Conservation (phyloP, 2,329 filamentous ascomycete genomes). For the Neonectria magnoliae region DNA sequence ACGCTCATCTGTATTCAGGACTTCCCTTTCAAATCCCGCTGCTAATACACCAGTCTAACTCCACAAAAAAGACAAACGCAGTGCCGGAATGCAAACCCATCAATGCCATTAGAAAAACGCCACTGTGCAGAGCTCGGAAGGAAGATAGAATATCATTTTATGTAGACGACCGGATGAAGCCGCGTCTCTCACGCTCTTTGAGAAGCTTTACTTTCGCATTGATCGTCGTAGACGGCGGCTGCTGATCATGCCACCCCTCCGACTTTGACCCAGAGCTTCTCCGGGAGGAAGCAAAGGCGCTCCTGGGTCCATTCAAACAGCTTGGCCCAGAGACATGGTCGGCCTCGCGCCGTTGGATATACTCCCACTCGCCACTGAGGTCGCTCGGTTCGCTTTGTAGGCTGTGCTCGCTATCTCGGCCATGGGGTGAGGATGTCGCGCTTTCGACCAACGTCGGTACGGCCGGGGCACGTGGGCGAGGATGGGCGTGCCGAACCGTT, state of each 20-base stretch:
- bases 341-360: constrained; percentile 25
- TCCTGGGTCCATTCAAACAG: not conserved
- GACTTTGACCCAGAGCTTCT: not conserved
- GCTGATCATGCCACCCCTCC: constrained; percentile 4
- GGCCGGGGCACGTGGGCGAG: constrained; percentile 10
- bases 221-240: not conserved
- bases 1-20: not conserved
- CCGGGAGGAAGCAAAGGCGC: not conserved
- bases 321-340: not conserved
- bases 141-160: not conserved
- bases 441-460: not conserved
- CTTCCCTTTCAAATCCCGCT: not conserved
- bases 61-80: not conserved
- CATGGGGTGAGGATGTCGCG: not conserved
- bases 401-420: constrained; percentile 5
- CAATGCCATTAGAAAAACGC: not conserved
- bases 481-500: constrained; percentile 33
- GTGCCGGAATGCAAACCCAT: not conserved
- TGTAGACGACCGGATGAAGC: constrained; percentile 4
- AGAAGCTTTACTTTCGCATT: constrained; percentile 2
- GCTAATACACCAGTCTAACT: not conserved
- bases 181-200: constrained; percentile 7
- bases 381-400: constrained; percentile 26
- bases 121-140: not conserved
- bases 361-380: constrained; percentile 30